These are phyloP conservation scores for Alternaria postmessia DNA, from an alignment of 2,329 filamentous ascomycete species.

Conservation along the genomic window DNA sequence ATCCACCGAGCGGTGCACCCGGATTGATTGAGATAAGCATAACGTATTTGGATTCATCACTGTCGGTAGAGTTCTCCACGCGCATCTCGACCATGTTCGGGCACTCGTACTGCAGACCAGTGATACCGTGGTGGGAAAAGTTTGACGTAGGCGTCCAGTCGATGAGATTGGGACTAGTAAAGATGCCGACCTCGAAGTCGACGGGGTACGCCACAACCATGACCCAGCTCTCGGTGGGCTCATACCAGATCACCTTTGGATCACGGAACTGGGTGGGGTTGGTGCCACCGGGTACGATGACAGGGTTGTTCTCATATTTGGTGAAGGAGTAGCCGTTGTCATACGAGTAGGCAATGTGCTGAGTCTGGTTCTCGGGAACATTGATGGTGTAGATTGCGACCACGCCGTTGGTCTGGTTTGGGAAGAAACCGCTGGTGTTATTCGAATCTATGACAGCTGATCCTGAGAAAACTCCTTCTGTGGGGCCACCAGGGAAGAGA, in stretches of 20 bases:
- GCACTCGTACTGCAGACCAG: constrained; percentile 68
- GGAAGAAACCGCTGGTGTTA: constrained; percentile 73
- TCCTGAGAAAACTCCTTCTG: constrained; percentile 62
- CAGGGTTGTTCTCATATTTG: constrained; percentile 67
- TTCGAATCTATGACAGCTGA: constrained; percentile 67
- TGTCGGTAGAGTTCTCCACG: constrained; percentile 44
- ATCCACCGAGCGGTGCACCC: constrained; percentile 65
- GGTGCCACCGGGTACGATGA: constrained; percentile 58
- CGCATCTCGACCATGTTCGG: constrained; percentile 68
- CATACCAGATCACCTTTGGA: constrained; percentile 69
- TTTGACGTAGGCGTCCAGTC: constrained; percentile 67
- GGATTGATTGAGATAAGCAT: constrained; percentile 65
- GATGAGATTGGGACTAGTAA: constrained; percentile 66
- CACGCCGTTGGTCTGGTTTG: constrained; percentile 66
- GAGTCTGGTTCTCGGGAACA: constrained; percentile 58
- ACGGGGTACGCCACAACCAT: constrained; percentile 64
- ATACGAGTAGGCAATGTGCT: constrained; percentile 68
- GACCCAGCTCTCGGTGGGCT: constrained; percentile 60
- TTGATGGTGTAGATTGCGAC: constrained; percentile 67
- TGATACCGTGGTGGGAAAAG: constrained; percentile 62
- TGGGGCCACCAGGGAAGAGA: constrained; percentile 64
- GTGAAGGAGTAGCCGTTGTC: constrained; percentile 70
- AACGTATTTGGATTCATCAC: constrained; percentile 52
- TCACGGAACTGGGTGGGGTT: constrained; percentile 68
- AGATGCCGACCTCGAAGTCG: constrained; percentile 68